Evolutionary conservation across 306 rosid species (phyloP).

Genomic region (Boehmeria nivea): DNA sequence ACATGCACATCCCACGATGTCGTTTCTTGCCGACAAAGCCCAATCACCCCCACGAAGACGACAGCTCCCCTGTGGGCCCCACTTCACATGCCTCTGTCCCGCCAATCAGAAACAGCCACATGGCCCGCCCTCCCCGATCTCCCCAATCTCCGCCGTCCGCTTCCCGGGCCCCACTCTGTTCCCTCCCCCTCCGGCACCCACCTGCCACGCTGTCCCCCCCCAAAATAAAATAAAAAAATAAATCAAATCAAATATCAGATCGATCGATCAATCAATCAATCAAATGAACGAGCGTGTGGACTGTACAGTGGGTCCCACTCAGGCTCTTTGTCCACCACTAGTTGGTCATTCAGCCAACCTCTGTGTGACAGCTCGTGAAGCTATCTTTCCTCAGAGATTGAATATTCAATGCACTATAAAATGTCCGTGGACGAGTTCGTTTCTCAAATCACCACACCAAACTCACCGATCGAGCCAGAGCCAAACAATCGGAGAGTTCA

Average conservation of each 20-base stretch:
- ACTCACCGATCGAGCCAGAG: neutral
- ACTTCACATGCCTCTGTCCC: constrained; percentile 40
- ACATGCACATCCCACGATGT: constrained; percentile 26
- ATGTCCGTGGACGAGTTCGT: constrained; percentile 1
- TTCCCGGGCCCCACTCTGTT: constrained; percentile 27
- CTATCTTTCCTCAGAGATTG: neutral
- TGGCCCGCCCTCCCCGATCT: constrained; percentile 27
- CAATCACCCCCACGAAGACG: neutral
- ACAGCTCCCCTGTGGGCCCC: constrained; percentile 7
- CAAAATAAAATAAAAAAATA: neutral
- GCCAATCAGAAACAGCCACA: constrained; percentile 42
- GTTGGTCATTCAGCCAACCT: constrained; percentile 37
- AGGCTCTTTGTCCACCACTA: constrained; percentile 14
- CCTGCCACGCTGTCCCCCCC: constrained; percentile 32
- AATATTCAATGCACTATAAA: constrained; percentile 29
- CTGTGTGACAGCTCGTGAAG: constrained; percentile 21
- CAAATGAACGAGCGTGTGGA: too few species aligned
- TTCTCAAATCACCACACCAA: neutral
- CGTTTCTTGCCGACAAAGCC: constrained; percentile 12
- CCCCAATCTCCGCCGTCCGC: constrained; percentile 26
- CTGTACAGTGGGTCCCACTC: constrained; percentile 12
- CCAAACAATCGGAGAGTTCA: neutral
- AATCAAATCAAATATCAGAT: neutral
- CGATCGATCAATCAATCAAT: neutral
- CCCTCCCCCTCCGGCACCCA: constrained; percentile 30